Evolutionary conservation across 495 filamentous ascomycete genomes (phyloP), one percentile per base, ranked within the genome.

Genomic region (Cercophora sp.): DNA sequence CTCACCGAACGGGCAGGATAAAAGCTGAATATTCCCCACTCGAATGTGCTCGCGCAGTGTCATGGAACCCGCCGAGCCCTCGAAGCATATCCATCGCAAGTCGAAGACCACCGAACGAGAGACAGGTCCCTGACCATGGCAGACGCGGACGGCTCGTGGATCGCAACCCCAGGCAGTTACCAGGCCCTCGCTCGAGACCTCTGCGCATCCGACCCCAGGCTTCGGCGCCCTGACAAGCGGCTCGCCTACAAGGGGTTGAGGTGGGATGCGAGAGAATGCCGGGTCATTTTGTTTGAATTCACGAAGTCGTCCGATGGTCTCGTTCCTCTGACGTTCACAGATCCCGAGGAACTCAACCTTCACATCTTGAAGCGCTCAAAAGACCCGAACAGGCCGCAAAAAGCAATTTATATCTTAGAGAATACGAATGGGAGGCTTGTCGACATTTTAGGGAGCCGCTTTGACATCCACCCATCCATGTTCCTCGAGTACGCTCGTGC

Each of bases 391-490:
- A 34, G 24, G 44, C 13, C 0, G 10, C n/a, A 29, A 15, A 15
- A 6, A 18, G 19, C 37, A 8, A 22, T 47, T 2, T 47, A 20
- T 9, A 47, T 47, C 8, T 16, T 47, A 5, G 44, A 47, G 15
- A 20, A 29, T 16, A 10, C 35, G 15, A 15, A 47, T n/a, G 8
- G 15, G 8, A 18, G 20, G 8, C 24, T 11, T 8, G 35, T 47
- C 16, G 44, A 15, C 26, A 8, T 32, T 8, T 18, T 47, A 16
- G 27, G 44, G 3, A 20, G n/a, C 1, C 27, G 35, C 8, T 47
- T 32, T 29, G n/a, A 22, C 15, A 31, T 47, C 26, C 44, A 47
- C n/a, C 44, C 44, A 11, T 32, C 44, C n/a, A 19, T 47, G 26
- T 34, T 47, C 9, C 4, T 47, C 25, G 44, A 47, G 9, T 20